Base-by-base conservation (phyloP, 2,329 filamentous ascomycete species). In the Fusarium musae region DNA sequence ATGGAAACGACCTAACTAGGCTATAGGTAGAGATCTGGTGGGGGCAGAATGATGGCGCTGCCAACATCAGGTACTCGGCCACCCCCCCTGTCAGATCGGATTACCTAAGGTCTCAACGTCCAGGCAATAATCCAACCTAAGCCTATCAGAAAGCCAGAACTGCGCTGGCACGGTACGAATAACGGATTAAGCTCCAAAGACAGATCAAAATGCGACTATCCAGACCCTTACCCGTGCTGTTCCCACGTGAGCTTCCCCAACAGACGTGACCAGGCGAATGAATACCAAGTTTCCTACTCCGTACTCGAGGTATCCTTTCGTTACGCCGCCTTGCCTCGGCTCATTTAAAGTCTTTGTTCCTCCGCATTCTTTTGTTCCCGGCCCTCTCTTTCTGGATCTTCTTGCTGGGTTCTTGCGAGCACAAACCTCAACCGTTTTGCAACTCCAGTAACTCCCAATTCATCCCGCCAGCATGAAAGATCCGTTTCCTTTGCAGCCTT, bases 401-500 rank as follows among this genome's bases (percentile, higher is more conserved):
- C 21, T 37, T 19, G 23, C 23, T 26, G 40, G 19, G 28, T 42
- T 21, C 46, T 32, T 34, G 28, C n/a, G 19, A 46, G 37, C 36
- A 54, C 43, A 28, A 46, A 43, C 23, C 23, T n/a, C 43, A 36
- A 64, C 52, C 39, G 15, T 32, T 43, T 39, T 36, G 26, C 30
- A 39, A 30, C 49, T 39, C 21, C 52, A 49, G 46, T 61, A 39
- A 36, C 46, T 43, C n/a, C n/a, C 52, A 46, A 54, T 61, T 37
- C 43, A 49, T 37, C 21, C 23, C 36, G 21, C 11, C 44, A 85
- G 75, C 53, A 95, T 95, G 93, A 89, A 87, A 81, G 93, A 95
- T 75, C 91, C 92, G 3, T 94, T 94, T 79, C 89, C 90, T 62
- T 84, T 93, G 73, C 83, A 88, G 63, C 87, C 90, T 26, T 82